Evolutionary conservation across 2,329 filamentous ascomycete species (phyloP), one percentile per base, ranked within the genome.

Genomic region (Venturia effusa): DNA sequence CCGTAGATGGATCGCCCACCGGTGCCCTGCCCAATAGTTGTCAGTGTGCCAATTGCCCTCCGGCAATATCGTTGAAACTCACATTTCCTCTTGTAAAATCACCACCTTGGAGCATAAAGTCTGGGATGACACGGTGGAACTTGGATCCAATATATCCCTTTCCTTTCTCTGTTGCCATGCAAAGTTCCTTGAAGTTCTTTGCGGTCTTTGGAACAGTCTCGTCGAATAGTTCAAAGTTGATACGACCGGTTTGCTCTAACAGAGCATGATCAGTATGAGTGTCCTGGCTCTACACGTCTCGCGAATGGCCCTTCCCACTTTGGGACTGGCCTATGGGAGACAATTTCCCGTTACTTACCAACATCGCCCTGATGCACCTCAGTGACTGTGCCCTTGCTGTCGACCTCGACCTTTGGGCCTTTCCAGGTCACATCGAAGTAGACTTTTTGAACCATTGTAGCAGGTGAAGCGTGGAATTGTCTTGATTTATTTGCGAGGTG

Each of bases 21-120:
- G 66, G 91, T 93, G 74, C 90, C 90, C 91, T 95, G 19, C 19
- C 6, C 13, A 17, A 61, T 32, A 4, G 30, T 43, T 34, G 45
- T 57, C 34, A 57, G 51, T 30, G 32, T 30, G 48, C 48, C 27
- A 30, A 15, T 22, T 4, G 51, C 19, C 22, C 45, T 57, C 5
- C 51, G 15, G 8, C 4, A 7, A 57, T 32, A 17, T 19, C 30
- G 17, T n/a, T n/a, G 7, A 34, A 55, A 80, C 89, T 77, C 83
- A 96, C 92, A 79, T 95, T 94, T 75, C 87, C 86, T 75, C 89
- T 89, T 79, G 91, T 95, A 83, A 95, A 95, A 84, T 96, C 91
- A 84, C 91, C 91, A 77, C 91, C 92, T 84, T 96, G 92, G 72
- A 96, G 88, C 92, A 96, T 96, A 84, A 96, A 96, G 65, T 90